These are phyloP conservation scores for Gaeumannomyces tritici DNA, from an alignment of 2,329 filamentous ascomycete genomes.

Conservation along the genomic window DNA sequence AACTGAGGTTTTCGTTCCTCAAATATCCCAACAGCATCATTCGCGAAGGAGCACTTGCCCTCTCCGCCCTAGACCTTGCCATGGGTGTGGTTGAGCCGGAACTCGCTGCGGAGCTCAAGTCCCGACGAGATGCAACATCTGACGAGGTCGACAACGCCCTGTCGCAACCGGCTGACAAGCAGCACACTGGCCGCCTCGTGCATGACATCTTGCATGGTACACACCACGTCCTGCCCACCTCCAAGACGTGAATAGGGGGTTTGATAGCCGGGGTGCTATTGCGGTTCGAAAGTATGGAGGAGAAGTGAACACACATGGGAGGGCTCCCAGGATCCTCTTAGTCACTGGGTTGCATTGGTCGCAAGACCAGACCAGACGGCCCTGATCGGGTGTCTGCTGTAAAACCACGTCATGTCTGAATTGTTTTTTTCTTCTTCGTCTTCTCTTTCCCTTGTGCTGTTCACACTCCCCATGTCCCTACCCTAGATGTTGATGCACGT, in stretches of 20 bases:
- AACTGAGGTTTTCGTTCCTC: slow-evolving; percentile 22
- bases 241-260: neutral
- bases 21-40: slow-evolving; percentile 23
- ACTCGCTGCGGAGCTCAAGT: slow-evolving; percentile 25
- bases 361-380: neutral
- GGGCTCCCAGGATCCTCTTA: neutral
- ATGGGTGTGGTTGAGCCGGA: slow-evolving; percentile 27
- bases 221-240: neutral
- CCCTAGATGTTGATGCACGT: neutral
- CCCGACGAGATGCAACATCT: slow-evolving; percentile 23
- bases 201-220: slow-evolving; percentile 22
- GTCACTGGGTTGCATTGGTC: neutral
- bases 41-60: slow-evolving; percentile 22
- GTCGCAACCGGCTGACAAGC: slow-evolving; percentile 6
- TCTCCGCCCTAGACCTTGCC: slow-evolving; percentile 35
- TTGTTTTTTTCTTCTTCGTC: slow-evolving; percentile 3
- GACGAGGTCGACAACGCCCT: slow-evolving; percentile 16
- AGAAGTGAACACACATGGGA: neutral
- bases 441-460: neutral
- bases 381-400: neutral
- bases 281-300: neutral
- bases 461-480: slow-evolving; percentile 3
- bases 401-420: slow-evolving; percentile 1
- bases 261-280: neutral
- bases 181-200: slow-evolving; percentile 12